Conservation (phyloP, 1,284 basidiomycete species). For the Polyporus tsugae region DNA sequence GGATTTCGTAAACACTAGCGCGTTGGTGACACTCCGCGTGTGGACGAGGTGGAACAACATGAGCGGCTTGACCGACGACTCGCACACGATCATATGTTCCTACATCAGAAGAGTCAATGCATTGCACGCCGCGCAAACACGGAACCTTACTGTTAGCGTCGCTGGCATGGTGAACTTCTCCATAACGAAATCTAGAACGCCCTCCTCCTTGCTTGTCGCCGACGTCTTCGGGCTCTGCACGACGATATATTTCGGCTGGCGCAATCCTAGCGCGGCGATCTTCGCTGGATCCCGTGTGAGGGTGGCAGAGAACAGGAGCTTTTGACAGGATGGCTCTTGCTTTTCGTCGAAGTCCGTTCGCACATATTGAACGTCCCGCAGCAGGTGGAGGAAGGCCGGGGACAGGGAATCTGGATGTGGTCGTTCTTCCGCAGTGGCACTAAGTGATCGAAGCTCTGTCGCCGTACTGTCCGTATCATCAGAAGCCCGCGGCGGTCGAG, state of each 20-base stretch:
- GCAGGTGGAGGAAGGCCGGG: conserved; percentile 61
- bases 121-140: conserved; percentile 29
- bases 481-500: conserved; percentile 54
- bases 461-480: conserved; percentile 12
- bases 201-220: conserved; percentile 45
- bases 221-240: conserved; percentile 59
- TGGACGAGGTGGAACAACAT: conserved; percentile 90
- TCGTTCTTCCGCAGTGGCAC: conserved; percentile 8
- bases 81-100: conserved; percentile 91
- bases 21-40: conserved; percentile 65
- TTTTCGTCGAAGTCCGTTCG: conserved; percentile 63
- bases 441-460: not conserved
- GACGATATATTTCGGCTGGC: conserved; percentile 89
- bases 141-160: conserved; percentile 64
- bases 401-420: conserved; percentile 62
- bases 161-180: conserved; percentile 87
- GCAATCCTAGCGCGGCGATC: conserved; percentile 83
- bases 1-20: conserved; percentile 95
- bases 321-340: conserved; percentile 82
- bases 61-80: conserved; percentile 87
- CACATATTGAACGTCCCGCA: conserved; percentile 48
- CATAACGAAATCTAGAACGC: conserved; percentile 62
- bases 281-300: conserved; percentile 94
- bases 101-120: conserved; percentile 40
- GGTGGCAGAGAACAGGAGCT: conserved; percentile 96